These are phyloP conservation scores for Lactuca saligna DNA, from an alignment of 129 eudicot species.

Conservation along the genomic window DNA sequence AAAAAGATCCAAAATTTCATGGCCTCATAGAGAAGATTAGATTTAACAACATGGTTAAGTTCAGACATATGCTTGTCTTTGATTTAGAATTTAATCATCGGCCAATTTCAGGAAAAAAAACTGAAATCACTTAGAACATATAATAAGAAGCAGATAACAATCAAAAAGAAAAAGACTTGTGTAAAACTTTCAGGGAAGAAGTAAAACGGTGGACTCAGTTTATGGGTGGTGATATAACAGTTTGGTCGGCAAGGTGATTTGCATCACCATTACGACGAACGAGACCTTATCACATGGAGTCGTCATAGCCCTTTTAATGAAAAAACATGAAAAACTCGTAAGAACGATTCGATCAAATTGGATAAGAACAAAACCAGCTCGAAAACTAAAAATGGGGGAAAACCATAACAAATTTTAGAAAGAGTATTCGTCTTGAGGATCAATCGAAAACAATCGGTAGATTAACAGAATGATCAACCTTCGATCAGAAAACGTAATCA, in stretches of 20 bases:
- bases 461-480: not conserved
- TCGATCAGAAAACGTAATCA: not conserved
- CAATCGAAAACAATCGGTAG: not conserved
- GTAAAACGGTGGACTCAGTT: slow-evolving; percentile 51
- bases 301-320: slow-evolving; percentile 39
- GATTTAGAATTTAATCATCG: slow-evolving; percentile 36
- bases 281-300: slow-evolving; percentile 55
- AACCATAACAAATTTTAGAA: too few relatives aligned
- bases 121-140: not conserved
- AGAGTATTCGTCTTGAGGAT: not conserved
- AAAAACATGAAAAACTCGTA: not conserved
- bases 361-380: not conserved
- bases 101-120: slow-evolving; percentile 27
- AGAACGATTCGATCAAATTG: not conserved
- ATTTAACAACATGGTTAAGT: slow-evolving; percentile 33
- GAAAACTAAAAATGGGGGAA: not conserved
- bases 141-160: not conserved
- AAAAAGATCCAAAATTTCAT: not conserved
- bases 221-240: slow-evolving; percentile 97
- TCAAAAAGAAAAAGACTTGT: not conserved
- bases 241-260: slow-evolving; percentile 78
- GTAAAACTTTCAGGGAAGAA: not conserved
- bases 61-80: slow-evolving; percentile 76
- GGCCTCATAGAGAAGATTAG: slow-evolving; percentile 74
- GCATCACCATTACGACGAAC: slow-evolving; percentile 87